A percentile compares a stretch with the other conserved stretches of the same genome.
phyloP scores from a whole-genome alignment of 306 rosid species.

The Fragaria vesca region DNA sequence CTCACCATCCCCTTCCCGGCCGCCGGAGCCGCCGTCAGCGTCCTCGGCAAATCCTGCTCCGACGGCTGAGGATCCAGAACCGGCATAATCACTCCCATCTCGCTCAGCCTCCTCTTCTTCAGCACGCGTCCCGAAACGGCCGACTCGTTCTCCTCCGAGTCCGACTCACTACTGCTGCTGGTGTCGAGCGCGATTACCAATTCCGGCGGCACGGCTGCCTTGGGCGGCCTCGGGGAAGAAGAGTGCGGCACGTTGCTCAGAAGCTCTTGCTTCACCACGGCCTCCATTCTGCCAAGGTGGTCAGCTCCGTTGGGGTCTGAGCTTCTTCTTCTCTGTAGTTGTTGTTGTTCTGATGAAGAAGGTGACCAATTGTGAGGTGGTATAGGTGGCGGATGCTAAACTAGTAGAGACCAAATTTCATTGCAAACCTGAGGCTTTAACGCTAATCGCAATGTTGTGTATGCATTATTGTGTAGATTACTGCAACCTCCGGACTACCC shows the following conservation, averaged over 20 bases:
- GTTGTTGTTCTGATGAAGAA: not conserved
- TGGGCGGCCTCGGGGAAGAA: constrained; percentile 3
- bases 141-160: not conserved
- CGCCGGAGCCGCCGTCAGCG: constrained; percentile 26
- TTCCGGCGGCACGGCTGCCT: constrained; percentile 13
- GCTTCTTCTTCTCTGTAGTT: not conserved
- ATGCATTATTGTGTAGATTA: not conserved
- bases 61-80: constrained; percentile 31
- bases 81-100: constrained; percentile 48
- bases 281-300: constrained; percentile 37
- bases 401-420: not conserved
- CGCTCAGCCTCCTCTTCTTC: constrained; percentile 41
- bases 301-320: not conserved
- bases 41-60: not conserved
- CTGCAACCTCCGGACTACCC: too few relatives aligned
- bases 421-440: not conserved
- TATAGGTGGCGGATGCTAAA: not conserved
- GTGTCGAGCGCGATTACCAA: constrained; percentile 48
- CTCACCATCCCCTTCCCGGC: not conserved
- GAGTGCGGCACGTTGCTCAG: not conserved
- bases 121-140: constrained; percentile 24
- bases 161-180: constrained; percentile 36
- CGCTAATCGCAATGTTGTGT: not conserved
- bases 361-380: not conserved
- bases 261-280: constrained; percentile 46